Conservation (phyloP, 2,329 filamentous ascomycete genomes). For the Pyrenophora seminiperda region DNA sequence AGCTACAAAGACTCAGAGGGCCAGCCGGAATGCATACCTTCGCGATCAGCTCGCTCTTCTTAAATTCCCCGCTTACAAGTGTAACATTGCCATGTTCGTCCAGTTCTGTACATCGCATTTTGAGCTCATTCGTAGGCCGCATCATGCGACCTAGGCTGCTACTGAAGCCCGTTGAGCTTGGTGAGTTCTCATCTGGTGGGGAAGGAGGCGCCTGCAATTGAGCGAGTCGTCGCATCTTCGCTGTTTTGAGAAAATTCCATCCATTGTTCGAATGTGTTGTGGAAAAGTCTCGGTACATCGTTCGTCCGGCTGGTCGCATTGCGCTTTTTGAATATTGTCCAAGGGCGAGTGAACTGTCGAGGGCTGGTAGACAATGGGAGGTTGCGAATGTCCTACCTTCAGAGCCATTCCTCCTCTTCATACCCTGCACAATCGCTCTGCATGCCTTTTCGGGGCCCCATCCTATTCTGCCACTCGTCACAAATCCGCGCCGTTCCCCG, state of each 20-base stretch:
- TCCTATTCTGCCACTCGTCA: conserved; percentile 8
- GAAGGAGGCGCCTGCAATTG: conserved; percentile 63
- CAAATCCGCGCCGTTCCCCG: conserved; percentile 24
- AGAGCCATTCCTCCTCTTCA: neutral
- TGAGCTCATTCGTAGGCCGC: conserved; percentile 82
- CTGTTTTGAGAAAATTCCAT: conserved; percentile 35
- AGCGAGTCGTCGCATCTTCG: conserved; percentile 49
- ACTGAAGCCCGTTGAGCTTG: conserved; percentile 47
- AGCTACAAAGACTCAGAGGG: neutral
- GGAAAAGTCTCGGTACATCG: conserved; percentile 12
- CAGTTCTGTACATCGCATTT: conserved; percentile 91
- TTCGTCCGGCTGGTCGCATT: neutral
- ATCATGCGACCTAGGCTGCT: conserved; percentile 68
- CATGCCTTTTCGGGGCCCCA: conserved; percentile 3
- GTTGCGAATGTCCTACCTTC: conserved; percentile 10
- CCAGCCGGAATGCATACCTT: conserved; percentile 62
- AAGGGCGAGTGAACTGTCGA: conserved; percentile 2
- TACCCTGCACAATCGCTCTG: conserved; percentile 1
- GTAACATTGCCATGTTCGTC: conserved; percentile 92
- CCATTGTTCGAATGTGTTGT: conserved; percentile 15
- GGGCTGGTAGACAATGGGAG: conserved; percentile 6
- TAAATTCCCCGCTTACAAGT: conserved; percentile 92
- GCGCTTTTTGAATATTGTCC: neutral
- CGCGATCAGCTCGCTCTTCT: conserved; percentile 95
- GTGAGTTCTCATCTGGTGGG: conserved; percentile 61